phyloP scores from a whole-genome alignment of 306 rosid genomes.

The Prunus mume region DNA sequence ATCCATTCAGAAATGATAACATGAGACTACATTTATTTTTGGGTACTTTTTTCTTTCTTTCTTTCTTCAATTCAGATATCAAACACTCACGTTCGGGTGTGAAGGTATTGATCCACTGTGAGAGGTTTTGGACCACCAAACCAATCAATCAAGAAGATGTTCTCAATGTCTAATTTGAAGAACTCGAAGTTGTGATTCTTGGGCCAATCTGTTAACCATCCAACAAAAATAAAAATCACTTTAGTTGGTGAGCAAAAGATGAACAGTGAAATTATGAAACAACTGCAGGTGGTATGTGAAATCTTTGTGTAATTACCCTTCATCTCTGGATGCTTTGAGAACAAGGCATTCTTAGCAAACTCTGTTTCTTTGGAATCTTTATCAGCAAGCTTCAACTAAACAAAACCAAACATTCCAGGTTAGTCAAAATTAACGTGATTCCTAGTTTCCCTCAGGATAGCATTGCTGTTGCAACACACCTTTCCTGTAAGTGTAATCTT shows the following conservation, averaged over 20 bases:
- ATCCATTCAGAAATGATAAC: background rate
- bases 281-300: constrained; percentile 7
- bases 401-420: constrained; percentile 18
- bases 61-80: background rate
- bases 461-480: constrained; percentile 41
- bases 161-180: constrained; percentile 71
- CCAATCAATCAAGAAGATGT: constrained; percentile 76
- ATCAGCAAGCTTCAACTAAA: constrained; percentile 69
- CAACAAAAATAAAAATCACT: constrained; percentile 1
- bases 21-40: background rate
- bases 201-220: constrained; percentile 70
- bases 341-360: constrained; percentile 69
- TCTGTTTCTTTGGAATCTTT: constrained; percentile 50
- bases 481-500: constrained; percentile 80
- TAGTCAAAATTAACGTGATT: background rate
- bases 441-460: background rate
- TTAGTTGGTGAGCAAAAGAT: background rate
- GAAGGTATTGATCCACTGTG: constrained; percentile 62
- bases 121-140: constrained; percentile 91
- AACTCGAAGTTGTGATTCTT: constrained; percentile 57
- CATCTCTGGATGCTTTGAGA: constrained; percentile 94
- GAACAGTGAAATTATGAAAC: constrained; percentile 2
- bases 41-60: background rate
- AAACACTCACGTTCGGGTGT: constrained; percentile 42
- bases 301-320: constrained; percentile 38